Base-by-base conservation (phyloP, 2,329 filamentous ascomycete species). In the Alternaria panax region DNA sequence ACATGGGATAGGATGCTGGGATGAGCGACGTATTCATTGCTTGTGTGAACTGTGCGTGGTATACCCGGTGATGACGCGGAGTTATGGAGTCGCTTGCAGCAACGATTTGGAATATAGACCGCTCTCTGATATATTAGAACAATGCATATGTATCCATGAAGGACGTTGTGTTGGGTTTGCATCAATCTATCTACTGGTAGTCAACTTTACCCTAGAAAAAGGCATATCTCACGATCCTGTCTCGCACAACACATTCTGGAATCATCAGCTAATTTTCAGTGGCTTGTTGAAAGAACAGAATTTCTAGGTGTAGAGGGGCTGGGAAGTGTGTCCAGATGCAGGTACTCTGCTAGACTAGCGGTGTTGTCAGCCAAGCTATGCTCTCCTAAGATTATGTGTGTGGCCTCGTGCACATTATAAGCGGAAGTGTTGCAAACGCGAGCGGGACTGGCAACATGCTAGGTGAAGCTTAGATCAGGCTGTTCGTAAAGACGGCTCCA, bases 51-150 rank as follows among this genome's bases (percentile, higher is more conserved):
- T 48, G 20, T 34, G 28, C 8, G 45, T 48, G 30, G 45, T 34
- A 48, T 48, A 48, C 45, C 48, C 48, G 48, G 36, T 41, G 36
- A 52, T 52, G 50, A 52, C 16, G 50, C 20, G 50, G 50, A 52
- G 50, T 52, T 52, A 36, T n/a, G 36, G 50, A 52, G 50, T 52
- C 50, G 9, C 5, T 22, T 30, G 14, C 2, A 24, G 50, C 36
- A 41, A 24, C 14, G 50, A 20, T 52, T 52, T 42, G 18, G 36
- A n/a, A 48, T 36, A 34, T 48, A 48, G 45, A 48, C 28, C 7
- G 8, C 5, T 1, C 36, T 36, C 32, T 48, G 48, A 24, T 41
- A 42, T n/a, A n/a, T 20, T 48, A 34, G 45, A 48, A 28, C 24
- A 24, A 51, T 38, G 18, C 11, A 41, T 11, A 9, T 4, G 5